phyloP scores from a whole-genome alignment of 2,329 filamentous ascomycete genomes.

The Diaporthe citri region DNA sequence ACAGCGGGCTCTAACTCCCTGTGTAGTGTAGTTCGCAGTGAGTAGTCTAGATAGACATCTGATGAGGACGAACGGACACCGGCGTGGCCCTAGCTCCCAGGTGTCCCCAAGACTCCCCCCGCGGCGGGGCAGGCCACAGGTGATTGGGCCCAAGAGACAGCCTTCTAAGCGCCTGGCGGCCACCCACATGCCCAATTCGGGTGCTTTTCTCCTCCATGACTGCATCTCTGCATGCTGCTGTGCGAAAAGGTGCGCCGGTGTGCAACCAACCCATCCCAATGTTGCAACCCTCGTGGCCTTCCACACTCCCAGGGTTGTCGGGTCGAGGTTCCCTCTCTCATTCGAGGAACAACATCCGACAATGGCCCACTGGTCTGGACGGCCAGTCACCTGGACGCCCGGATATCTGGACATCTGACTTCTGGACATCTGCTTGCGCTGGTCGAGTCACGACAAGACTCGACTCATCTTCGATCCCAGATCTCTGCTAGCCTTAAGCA shows the following conservation, averaged over 20 bases:
- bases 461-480: neutral
- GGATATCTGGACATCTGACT: conserved; percentile 1
- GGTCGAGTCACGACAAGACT: neutral
- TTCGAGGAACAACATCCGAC: conserved; percentile 4
- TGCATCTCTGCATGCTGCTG: conserved; percentile 6
- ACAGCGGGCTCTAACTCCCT: neutral
- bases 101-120: neutral
- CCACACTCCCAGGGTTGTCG: conserved; percentile 11
- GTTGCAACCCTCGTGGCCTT: conserved; percentile 21
- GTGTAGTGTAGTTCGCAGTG: neutral
- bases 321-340: neutral
- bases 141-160: conserved; percentile 9
- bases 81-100: conserved; percentile 25
- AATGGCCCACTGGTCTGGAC: neutral
- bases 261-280: neutral
- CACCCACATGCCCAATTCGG: conserved; percentile 12
- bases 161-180: conserved; percentile 31
- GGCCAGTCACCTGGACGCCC: neutral
- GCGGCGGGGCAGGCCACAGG: neutral
- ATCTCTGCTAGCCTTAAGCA: neutral
- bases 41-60: neutral
- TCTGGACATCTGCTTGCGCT: neutral
- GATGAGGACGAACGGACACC: conserved; percentile 17
- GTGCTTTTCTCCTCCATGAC: conserved; percentile 6
- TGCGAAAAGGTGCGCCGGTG: conserved; percentile 5